Conservation (phyloP, 2,329 filamentous ascomycete genomes). For the Xylaria sp. region DNA sequence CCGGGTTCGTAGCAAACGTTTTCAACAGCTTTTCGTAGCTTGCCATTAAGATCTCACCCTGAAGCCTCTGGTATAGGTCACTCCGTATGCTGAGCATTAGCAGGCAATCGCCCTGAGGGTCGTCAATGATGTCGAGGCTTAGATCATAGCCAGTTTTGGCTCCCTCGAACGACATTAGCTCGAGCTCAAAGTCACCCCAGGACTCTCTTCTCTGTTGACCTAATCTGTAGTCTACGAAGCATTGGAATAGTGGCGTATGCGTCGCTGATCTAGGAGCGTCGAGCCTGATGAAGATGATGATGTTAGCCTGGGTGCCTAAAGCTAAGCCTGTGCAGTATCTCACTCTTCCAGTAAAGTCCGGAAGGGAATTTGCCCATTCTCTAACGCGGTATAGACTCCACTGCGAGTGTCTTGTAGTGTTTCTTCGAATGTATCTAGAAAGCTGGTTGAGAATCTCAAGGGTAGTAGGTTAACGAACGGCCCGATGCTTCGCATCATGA, state of each 20-base stretch:
- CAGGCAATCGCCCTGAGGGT: not conserved
- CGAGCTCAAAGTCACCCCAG: not conserved
- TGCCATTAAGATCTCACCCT: not conserved
- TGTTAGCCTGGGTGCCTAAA: too few species aligned
- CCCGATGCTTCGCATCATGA: not conserved
- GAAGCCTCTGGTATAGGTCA: not conserved
- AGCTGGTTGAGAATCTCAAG: too few species aligned
- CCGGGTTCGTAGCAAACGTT: not conserved
- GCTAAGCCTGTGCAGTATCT: constrained; percentile 40
- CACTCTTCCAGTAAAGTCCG: too few species aligned
- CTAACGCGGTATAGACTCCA: constrained; percentile 50
- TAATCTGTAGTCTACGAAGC: constrained; percentile 42
- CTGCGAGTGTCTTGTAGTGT: constrained; percentile 41
- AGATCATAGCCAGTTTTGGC: not conserved
- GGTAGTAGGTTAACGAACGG: not conserved
- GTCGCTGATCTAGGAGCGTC: constrained; percentile 45
- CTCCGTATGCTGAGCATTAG: not conserved
- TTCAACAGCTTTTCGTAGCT: not conserved
- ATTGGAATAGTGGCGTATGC: constrained; percentile 56
- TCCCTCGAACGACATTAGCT: not conserved
- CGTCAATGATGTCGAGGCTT: not conserved
- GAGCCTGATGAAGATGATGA: constrained; percentile 52
- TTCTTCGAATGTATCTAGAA: too few species aligned
- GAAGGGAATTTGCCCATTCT: too few species aligned
- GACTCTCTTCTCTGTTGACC: constrained; percentile 5